These are phyloP conservation scores for Podila verticillata DNA, from an alignment of 192 early-diverging fungal species.

Conservation along the genomic window DNA sequence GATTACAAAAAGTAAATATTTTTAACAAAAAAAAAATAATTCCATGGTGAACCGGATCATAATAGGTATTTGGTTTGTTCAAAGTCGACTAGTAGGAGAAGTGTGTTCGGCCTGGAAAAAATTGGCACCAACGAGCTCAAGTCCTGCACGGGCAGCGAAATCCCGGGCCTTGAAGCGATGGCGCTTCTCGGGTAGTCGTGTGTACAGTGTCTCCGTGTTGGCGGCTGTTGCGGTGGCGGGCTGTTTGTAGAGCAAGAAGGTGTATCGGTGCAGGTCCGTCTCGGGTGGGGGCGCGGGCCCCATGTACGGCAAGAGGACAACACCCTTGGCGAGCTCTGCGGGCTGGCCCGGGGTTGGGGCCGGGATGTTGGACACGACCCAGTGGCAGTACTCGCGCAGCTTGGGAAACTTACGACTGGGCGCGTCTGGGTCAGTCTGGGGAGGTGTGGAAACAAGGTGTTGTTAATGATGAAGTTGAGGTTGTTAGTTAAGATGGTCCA, in stretches of 20 bases:
- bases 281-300: conserved; percentile 51
- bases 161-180: conserved; percentile 24
- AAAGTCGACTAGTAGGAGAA: neutral
- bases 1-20: too few relatives aligned
- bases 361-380: conserved; percentile 54
- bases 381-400: conserved; percentile 54
- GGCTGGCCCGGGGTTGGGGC: neutral
- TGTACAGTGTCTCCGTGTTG: conserved; percentile 11
- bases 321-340: neutral
- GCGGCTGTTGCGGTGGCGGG: conserved; percentile 9
- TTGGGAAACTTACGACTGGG: conserved; percentile 38
- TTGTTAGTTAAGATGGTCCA: too few relatives aligned
- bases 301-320: conserved; percentile 37
- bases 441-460: neutral
- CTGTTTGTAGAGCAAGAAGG: conserved; percentile 60
- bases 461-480: too few relatives aligned
- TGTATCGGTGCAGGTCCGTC: conserved; percentile 58
- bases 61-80: too few relatives aligned
- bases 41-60: too few relatives aligned
- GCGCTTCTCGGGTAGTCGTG: conserved; percentile 14
- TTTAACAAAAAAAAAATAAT: neutral
- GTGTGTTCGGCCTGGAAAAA: conserved; percentile 41
- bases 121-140: conserved; percentile 51
- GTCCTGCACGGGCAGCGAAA: conserved; percentile 29
- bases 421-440: conserved; percentile 57